A percentile compares a stretch with the other conserved stretches of the same genome.
These are phyloP conservation scores for Solanum hybrid DNA, from an alignment of 305 asterid species.

Conservation along the genomic window DNA sequence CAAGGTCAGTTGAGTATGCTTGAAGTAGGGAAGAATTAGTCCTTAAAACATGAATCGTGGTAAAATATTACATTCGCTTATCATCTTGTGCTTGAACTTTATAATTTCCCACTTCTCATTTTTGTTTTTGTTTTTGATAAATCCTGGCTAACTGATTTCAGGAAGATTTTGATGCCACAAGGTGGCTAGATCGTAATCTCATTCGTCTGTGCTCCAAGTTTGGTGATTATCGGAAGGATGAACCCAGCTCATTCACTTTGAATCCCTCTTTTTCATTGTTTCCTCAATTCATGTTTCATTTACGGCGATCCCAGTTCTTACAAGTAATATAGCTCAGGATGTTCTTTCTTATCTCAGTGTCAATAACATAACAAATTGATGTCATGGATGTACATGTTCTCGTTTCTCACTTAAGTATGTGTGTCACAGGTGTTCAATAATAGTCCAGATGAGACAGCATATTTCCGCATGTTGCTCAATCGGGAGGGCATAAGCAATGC, in stretches of 20 bases:
- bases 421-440: slow-evolving; percentile 73
- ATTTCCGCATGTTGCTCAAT: slow-evolving; percentile 88
- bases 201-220: slow-evolving; percentile 92
- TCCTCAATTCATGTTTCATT: slow-evolving; percentile 95
- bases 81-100: neutral
- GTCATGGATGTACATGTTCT: neutral
- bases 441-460: slow-evolving; percentile 99
- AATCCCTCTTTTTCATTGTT: slow-evolving; percentile 73
- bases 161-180: slow-evolving; percentile 94
- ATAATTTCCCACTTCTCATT: neutral
- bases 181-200: slow-evolving; percentile 92
- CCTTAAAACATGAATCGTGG: neutral
- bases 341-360: neutral
- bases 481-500: slow-evolving; percentile 91
- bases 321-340: slow-evolving; percentile 43
- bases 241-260: slow-evolving; percentile 79
- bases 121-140: neutral
- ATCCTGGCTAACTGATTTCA: slow-evolving; percentile 19
- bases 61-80: neutral
- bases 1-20: neutral
- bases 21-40: neutral
- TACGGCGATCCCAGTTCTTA: slow-evolving; percentile 92
- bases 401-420: neutral
- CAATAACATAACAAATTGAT: neutral
- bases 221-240: slow-evolving; percentile 96